phyloP scores from a whole-genome alignment of 2,329 filamentous ascomycete genomes.

The Stemphylium vesicarium region DNA sequence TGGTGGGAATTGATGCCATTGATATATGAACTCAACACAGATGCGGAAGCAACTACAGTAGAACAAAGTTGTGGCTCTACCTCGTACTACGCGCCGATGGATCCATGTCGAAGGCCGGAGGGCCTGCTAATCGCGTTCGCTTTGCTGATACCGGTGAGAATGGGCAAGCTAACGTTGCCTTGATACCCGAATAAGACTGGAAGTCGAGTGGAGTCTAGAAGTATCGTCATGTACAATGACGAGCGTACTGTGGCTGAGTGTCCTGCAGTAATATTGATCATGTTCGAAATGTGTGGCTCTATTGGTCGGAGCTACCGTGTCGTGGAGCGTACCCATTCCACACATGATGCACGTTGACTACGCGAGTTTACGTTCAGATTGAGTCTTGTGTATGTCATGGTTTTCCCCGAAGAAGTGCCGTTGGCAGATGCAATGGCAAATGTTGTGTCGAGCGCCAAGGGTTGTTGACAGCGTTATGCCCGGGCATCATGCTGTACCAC shows the following conservation, averaged over 20 bases:
- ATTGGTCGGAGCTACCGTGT: neutral
- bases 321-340: neutral
- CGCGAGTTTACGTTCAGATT: neutral
- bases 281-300: neutral
- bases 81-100: neutral
- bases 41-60: neutral
- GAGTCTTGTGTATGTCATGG: neutral
- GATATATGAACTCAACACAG: neutral
- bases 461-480: neutral
- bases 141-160: neutral
- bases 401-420: neutral
- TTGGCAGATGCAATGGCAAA: neutral
- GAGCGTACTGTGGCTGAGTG: slow-evolving; percentile 1
- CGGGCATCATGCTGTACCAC: neutral
- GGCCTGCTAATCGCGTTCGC: neutral
- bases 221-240: slow-evolving; percentile 7
- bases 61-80: neutral
- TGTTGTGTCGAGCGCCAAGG: neutral
- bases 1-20: neutral
- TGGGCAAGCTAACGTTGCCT: neutral
- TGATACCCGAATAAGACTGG: neutral
- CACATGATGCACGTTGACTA: neutral
- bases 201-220: slow-evolving; percentile 1
- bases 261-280: neutral
- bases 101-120: neutral